phyloP scores from a whole-genome alignment of 805 yeast genomes.

The Candida pseudoglaebosa region DNA sequence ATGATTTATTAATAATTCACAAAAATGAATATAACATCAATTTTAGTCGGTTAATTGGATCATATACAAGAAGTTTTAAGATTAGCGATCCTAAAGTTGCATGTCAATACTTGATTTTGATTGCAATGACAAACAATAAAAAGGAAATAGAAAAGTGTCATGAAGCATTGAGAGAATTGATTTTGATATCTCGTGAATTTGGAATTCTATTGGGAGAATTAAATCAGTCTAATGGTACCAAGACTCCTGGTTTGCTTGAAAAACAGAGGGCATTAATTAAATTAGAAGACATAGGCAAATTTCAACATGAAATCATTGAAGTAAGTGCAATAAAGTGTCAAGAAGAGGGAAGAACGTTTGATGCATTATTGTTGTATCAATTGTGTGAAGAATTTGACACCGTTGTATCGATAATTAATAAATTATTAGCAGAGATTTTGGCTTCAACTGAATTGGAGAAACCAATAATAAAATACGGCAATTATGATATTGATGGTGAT shows the following conservation, averaged over 20 bases:
- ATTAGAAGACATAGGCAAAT: constrained; percentile 55
- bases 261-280: constrained; percentile 63
- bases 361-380: constrained; percentile 81
- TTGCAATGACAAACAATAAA: constrained; percentile 48
- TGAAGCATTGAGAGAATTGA: constrained; percentile 77
- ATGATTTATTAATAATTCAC: constrained; percentile 32
- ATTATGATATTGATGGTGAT: constrained; percentile 31
- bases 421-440: constrained; percentile 72
- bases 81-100: constrained; percentile 86
- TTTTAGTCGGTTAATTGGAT: constrained; percentile 67
- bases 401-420: constrained; percentile 71
- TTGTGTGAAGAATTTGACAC: constrained; percentile 83
- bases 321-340: constrained; percentile 83
- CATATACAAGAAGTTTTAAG: constrained; percentile 78
- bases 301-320: constrained; percentile 68
- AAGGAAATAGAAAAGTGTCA: constrained; percentile 58
- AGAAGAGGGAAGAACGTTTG: constrained; percentile 85
- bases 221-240: constrained; percentile 60
- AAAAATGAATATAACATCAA: constrained; percentile 35
- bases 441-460: constrained; percentile 66
- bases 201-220: constrained; percentile 79
- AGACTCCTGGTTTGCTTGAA: constrained; percentile 82
- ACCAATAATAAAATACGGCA: constrained; percentile 44
- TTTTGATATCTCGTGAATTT: constrained; percentile 83
- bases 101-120: constrained; percentile 77